phyloP scores from a whole-genome alignment of 2,329 filamentous ascomycete species.

The Diaporthe australafricana region DNA sequence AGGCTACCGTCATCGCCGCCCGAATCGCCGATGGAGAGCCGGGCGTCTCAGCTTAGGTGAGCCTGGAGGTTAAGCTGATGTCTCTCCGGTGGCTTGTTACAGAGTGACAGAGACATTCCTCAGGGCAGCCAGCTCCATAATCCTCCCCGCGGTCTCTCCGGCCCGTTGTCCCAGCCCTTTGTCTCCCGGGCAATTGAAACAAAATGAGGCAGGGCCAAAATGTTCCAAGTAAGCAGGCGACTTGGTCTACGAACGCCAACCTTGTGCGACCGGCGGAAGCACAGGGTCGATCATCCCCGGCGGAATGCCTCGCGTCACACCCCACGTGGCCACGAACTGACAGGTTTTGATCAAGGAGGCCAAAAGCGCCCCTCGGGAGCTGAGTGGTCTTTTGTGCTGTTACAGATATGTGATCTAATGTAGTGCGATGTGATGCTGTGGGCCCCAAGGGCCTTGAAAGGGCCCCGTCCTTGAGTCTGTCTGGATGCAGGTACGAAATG shows the following conservation, averaged over 20 bases:
- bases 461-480: constrained; percentile 4
- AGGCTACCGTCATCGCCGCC: neutral
- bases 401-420: constrained; percentile 25
- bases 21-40: neutral
- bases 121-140: neutral
- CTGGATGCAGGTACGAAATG: constrained; percentile 26
- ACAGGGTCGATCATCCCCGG: constrained; percentile 16
- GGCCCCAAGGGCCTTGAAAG: neutral
- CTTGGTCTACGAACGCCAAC: neutral
- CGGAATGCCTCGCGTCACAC: neutral
- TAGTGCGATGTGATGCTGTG: constrained; percentile 7
- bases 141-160: constrained; percentile 16
- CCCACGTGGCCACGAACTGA: constrained; percentile 20
- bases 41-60: constrained; percentile 24
- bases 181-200: neutral
- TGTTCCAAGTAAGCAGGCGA: constrained; percentile 11
- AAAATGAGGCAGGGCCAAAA: neutral
- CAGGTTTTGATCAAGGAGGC: constrained; percentile 2
- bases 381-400: constrained; percentile 12
- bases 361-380: neutral
- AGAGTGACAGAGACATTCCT: constrained; percentile 28
- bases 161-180: neutral
- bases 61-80: constrained; percentile 2
- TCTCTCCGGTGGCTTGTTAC: constrained; percentile 27
- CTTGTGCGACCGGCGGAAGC: constrained; percentile 9